Conservation (phyloP, 2,329 filamentous ascomycete genomes). For the Magnaporthales sp. region DNA sequence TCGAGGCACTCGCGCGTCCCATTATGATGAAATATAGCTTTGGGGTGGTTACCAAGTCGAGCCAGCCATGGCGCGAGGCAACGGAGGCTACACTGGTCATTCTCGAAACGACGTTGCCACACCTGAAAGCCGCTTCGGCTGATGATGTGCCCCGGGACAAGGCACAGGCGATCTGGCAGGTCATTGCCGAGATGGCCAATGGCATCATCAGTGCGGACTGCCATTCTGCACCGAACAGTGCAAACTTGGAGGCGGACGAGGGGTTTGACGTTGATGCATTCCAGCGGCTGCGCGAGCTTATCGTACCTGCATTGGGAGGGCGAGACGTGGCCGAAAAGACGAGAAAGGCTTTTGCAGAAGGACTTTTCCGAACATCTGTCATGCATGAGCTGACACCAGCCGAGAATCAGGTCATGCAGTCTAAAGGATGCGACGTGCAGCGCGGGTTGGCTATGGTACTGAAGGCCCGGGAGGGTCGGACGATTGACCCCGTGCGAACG, state of each 20-base stretch:
- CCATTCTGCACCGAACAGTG: constrained; percentile 32
- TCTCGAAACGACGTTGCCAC: constrained; percentile 55
- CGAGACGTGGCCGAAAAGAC: constrained; percentile 55
- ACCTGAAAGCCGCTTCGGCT: constrained; percentile 35
- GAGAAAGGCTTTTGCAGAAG: constrained; percentile 61
- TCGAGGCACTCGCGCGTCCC: constrained; percentile 60
- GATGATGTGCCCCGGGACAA: constrained; percentile 31
- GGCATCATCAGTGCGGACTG: constrained; percentile 61
- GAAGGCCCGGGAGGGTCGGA: constrained; percentile 59
- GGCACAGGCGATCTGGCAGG: constrained; percentile 58
- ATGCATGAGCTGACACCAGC: constrained; percentile 56
- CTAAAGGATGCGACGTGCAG: not conserved
- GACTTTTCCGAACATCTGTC: constrained; percentile 74
- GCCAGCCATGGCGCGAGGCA: constrained; percentile 71
- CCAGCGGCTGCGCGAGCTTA: constrained; percentile 55
- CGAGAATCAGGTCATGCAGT: constrained; percentile 27
- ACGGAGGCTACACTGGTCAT: constrained; percentile 63
- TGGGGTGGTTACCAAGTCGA: constrained; percentile 59
- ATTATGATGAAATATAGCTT: constrained; percentile 78
- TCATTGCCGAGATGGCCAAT: constrained; percentile 54
- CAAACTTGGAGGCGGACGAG: constrained; percentile 59
- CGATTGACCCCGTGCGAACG: constrained; percentile 57
- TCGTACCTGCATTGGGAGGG: constrained; percentile 66
- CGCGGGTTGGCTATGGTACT: constrained; percentile 48
- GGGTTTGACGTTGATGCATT: constrained; percentile 75